phyloP scores from a whole-genome alignment of 352 stramenopile genomes.

The Saprolegnia diclina region DNA sequence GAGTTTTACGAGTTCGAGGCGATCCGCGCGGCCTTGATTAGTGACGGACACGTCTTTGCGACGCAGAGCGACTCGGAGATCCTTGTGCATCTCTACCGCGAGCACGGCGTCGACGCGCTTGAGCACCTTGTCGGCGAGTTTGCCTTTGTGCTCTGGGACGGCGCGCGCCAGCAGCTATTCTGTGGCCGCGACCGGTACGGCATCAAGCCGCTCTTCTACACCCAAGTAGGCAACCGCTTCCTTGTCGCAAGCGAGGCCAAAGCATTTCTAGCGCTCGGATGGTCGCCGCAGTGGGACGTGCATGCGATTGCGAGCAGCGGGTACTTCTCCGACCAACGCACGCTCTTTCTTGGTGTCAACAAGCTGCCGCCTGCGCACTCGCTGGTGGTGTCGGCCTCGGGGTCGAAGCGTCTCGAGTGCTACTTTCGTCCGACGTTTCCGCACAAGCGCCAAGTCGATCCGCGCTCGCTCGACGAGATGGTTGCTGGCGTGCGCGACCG shows the following conservation, averaged over 20 bases:
- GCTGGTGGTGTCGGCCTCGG: background rate
- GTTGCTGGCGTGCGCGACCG: background rate
- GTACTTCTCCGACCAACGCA: background rate
- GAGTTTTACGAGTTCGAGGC: background rate
- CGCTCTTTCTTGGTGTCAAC: background rate
- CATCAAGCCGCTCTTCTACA: background rate
- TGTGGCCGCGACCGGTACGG: background rate
- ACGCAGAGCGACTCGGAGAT: background rate
- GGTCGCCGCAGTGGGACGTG: background rate
- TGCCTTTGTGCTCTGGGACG: background rate
- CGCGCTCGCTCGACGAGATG: background rate
- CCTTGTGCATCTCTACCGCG: background rate
- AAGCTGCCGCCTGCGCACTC: background rate
- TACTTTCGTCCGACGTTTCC: background rate
- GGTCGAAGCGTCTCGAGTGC: background rate
- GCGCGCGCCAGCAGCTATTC: background rate
- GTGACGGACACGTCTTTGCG: background rate
- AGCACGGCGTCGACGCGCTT: background rate
- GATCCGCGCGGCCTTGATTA: background rate
- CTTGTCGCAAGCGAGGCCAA: background rate
- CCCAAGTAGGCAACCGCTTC: background rate
- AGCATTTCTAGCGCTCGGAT: background rate
- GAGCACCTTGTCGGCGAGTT: background rate
- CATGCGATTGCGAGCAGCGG: background rate
- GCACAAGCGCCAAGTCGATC: background rate